These are phyloP conservation scores for Magnolia kwangsiensis DNA, from an alignment of 164 flowering plant genomes.

Conservation along the genomic window DNA sequence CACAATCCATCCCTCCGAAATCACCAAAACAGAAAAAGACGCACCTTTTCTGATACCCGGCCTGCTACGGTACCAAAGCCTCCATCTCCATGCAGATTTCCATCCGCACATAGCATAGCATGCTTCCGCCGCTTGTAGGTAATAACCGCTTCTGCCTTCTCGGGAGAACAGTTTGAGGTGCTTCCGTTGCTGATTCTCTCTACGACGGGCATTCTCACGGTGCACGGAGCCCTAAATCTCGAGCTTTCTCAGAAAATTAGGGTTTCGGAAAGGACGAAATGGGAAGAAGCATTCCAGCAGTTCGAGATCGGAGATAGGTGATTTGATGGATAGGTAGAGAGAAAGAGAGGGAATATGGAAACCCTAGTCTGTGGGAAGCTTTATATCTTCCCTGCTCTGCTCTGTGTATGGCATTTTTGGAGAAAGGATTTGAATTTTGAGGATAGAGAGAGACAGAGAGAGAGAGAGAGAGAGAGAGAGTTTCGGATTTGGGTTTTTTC, in stretches of 20 bases:
- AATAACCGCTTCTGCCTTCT: conserved; percentile 2
- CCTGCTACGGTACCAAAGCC: not conserved
- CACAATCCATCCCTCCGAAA: not conserved
- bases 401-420: no score
- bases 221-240: not conserved
- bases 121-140: conserved; percentile 12
- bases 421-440: not conserved
- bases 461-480: not conserved
- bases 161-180: not conserved
- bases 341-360: not conserved
- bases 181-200: not conserved
- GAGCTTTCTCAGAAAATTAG: not conserved
- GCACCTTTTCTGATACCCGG: not conserved
- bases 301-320: not conserved
- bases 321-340: not conserved
- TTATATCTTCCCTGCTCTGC: not conserved
- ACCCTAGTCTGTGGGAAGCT: no score
- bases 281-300: not conserved
- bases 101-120: not conserved
- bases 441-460: not conserved
- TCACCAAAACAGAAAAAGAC: not conserved
- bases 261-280: not conserved
- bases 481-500: no score
- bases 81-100: not conserved
- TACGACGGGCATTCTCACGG: not conserved